These are phyloP conservation scores for Lentinus polychrous DNA, from an alignment of 1,284 basidiomycete species.

Conservation along the genomic window DNA sequence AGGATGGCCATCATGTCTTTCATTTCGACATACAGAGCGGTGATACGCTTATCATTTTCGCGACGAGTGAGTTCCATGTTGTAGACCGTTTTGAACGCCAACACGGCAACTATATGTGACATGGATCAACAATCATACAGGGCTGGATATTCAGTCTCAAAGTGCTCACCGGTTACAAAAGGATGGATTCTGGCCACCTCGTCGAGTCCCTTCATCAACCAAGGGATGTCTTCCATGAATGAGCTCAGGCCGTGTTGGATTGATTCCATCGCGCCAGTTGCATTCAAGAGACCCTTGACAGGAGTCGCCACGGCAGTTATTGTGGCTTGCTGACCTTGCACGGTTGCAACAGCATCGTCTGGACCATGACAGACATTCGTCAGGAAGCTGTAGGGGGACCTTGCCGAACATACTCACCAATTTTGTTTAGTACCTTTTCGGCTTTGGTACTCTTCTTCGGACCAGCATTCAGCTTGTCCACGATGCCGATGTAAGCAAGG, in stretches of 20 bases:
- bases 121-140: neutral
- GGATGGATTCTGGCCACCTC: conserved; percentile 12
- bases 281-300: conserved; percentile 4
- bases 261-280: neutral
- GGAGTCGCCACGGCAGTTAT: neutral
- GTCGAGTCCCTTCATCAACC: conserved; percentile 10
- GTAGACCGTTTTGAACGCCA: conserved; percentile 37
- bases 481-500: neutral
- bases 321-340: neutral
- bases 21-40: conserved; percentile 35
- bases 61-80: conserved; percentile 32
- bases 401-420: conserved; percentile 1
- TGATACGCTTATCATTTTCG: conserved; percentile 37
- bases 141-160: neutral
- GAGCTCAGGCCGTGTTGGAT: conserved; percentile 8
- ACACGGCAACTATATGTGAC: conserved; percentile 30
- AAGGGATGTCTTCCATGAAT: conserved; percentile 10
- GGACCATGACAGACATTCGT: neutral
- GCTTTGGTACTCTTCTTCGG: neutral
- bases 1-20: conserved; percentile 37
- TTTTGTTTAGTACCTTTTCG: conserved; percentile 6
- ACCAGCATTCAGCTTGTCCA: conserved; percentile 1
- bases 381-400: neutral
- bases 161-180: conserved; percentile 6
- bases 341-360: conserved; percentile 1